Evolutionary conservation across 352 stramenopile species (phyloP).

Genomic region (Pythium scleroteichum): DNA sequence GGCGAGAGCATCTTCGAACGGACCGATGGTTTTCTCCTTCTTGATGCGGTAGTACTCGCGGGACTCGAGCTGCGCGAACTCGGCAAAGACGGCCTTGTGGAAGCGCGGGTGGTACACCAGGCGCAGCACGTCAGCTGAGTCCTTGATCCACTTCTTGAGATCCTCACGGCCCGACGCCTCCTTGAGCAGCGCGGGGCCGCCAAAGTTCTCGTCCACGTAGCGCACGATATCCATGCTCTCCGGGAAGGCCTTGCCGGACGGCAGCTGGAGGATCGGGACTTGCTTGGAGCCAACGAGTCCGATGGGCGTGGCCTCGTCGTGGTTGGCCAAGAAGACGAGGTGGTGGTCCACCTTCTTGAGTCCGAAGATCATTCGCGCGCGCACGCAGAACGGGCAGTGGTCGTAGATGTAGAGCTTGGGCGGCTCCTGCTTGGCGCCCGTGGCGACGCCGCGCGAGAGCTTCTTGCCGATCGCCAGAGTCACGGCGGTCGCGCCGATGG

Average conservation of each 20-base stretch:
- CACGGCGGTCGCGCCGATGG: constrained; percentile 41
- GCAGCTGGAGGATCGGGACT: constrained; percentile 47
- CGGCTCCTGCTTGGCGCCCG: constrained; percentile 1
- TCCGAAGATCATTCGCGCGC: constrained; percentile 50
- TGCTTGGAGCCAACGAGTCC: constrained; percentile 47
- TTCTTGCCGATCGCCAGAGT: constrained; percentile 25
- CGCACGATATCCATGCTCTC: constrained; percentile 63
- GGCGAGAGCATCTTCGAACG: constrained; percentile 37
- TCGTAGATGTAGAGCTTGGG: constrained; percentile 66
- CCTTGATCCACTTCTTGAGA: constrained; percentile 46
- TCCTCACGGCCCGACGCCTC: constrained; percentile 39
- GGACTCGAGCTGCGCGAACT: constrained; percentile 47
- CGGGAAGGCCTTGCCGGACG: constrained; percentile 42
- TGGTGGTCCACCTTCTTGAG: constrained; percentile 47
- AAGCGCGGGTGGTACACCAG: constrained; percentile 50
- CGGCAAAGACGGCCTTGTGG: constrained; percentile 43
- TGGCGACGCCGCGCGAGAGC: constrained; percentile 8
- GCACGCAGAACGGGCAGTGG: constrained; percentile 58
- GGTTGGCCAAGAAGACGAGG: constrained; percentile 46
- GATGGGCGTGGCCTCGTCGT: constrained; percentile 57
- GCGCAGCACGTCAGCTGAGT: constrained; percentile 36
- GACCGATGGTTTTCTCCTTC: constrained; percentile 55
- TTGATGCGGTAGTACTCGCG: constrained; percentile 59
- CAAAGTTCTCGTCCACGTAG: constrained; percentile 56
- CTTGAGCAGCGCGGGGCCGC: constrained; percentile 33